phyloP scores from a whole-genome alignment of 768 basidiomycete genomes.

The Leccinellum rugosiceps region DNA sequence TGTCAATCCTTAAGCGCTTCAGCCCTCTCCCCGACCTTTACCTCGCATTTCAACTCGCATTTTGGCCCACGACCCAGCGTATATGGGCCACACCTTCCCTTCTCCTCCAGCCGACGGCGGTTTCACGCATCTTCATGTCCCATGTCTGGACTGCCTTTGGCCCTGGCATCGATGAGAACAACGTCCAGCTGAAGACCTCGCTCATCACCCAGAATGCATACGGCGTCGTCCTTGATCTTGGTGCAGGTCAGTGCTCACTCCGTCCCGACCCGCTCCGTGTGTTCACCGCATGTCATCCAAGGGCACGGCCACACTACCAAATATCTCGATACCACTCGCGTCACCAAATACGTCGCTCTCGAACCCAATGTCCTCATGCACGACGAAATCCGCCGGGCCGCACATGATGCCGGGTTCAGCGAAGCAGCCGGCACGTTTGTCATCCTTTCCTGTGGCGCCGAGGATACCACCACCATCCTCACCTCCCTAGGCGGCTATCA shows the following conservation, averaged over 20 bases:
- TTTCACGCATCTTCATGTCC: constrained; percentile 58
- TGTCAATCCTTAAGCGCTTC: constrained; percentile 26
- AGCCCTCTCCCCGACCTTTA: constrained; percentile 42
- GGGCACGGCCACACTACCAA: constrained; percentile 61
- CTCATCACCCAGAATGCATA: constrained; percentile 54
- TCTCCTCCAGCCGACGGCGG: constrained; percentile 39
- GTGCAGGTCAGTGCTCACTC: constrained; percentile 47
- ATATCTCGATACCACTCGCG: constrained; percentile 54
- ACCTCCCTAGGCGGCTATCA: constrained; percentile 35
- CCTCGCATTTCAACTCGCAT: constrained; percentile 34
- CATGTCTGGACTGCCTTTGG: constrained; percentile 55
- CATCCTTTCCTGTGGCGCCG: constrained; percentile 63
- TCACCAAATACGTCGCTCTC: constrained; percentile 66
- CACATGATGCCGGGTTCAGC: constrained; percentile 48
- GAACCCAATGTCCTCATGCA: constrained; percentile 74
- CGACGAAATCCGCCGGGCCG: constrained; percentile 45
- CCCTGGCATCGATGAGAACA: constrained; percentile 42
- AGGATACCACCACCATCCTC: constrained; percentile 50
- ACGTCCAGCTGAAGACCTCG: constrained; percentile 37
- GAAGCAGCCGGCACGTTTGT: constrained; percentile 52
- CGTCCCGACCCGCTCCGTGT: neutral
- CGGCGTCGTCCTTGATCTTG: constrained; percentile 65
- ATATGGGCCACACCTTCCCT: constrained; percentile 42
- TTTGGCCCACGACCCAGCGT: constrained; percentile 45
- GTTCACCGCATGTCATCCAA: constrained; percentile 22